Base-by-base conservation (phyloP, 2,329 filamentous ascomycete species). In the Fonsecaea nubica region DNA sequence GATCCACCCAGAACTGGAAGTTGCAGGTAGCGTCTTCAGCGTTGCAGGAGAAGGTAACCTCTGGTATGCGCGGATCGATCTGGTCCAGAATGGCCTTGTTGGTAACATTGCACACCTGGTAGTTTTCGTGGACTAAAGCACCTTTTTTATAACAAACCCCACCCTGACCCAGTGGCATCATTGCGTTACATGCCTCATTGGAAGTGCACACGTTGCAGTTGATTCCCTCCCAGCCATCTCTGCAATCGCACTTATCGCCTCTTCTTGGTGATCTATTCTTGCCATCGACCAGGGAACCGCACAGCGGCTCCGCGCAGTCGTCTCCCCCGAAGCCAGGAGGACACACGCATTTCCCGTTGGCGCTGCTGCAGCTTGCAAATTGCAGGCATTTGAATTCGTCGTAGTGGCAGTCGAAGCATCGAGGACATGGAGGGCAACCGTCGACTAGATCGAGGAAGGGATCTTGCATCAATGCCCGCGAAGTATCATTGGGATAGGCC, bases 1-100 rank as follows among this genome's bases (percentile, higher is more conserved):
- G 87, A 73, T 96, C 93, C 56, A 99, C 92, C 94, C 95, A 99
- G 80, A 99, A 99, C 79, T 99, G 95, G 73, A 99, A 99, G 76
- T 97, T 95, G 76, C 95, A 99, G 21, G 90, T 88, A 21, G 86
- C 83, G 4, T 88, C 84, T 59, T 91, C 87, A 40, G 86, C 87
- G 75, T 93, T 88, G 78, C 95, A 99, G 35, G 90, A 92, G 76
- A 99, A 99, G 0, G 95, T 99, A 30, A 96, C 95, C 78, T 99
- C 91, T 0, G 95, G 93, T 65, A 92, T 90, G 79, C 93, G 87
- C 53, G 90, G 89, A 74, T 93, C 91, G 57, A 99, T 85, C 75
- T 94, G 89, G 69, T 93, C 89, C 63, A 94, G 84, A 75, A 99
- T 99, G 82, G 96, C 95, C 78, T 88, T 87, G 81, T 99, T 99